Evolutionary conservation across 78 protist species (phyloP).

Genomic region (Chrysochromulina tobinii): DNA sequence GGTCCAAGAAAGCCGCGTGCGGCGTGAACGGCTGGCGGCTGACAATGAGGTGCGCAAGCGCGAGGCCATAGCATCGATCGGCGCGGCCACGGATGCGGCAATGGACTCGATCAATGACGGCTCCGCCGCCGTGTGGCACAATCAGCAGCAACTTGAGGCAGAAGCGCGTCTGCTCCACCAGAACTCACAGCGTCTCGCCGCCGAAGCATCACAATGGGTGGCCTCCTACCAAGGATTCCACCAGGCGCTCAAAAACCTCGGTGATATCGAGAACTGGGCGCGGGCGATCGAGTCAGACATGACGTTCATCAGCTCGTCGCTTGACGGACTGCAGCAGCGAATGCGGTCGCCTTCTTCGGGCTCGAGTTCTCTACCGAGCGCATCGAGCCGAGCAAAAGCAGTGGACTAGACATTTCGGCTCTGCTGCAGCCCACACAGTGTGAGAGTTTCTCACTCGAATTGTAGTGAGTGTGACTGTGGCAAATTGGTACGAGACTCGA

Average conservation of each 20-base stretch:
- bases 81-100: not conserved
- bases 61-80: no score
- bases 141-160: not conserved
- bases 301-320: not conserved
- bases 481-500: no score
- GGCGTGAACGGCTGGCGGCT: no score
- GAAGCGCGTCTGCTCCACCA: not conserved
- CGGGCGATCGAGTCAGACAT: not conserved
- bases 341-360: no score
- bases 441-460: no score
- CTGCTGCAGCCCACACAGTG: no score
- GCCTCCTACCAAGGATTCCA: not conserved
- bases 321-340: not conserved
- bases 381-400: no score
- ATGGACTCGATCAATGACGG: not conserved
- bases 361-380: no score
- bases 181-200: not conserved
- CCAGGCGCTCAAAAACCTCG: not conserved
- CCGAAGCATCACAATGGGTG: not conserved
- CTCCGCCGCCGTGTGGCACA: not conserved
- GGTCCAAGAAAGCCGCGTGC: no score
- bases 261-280: not conserved
- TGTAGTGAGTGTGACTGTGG: no score
- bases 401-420: no score
- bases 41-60: no score